Conservation (phyloP, 2,329 filamentous ascomycete species). For the Xylaria sp. region DNA sequence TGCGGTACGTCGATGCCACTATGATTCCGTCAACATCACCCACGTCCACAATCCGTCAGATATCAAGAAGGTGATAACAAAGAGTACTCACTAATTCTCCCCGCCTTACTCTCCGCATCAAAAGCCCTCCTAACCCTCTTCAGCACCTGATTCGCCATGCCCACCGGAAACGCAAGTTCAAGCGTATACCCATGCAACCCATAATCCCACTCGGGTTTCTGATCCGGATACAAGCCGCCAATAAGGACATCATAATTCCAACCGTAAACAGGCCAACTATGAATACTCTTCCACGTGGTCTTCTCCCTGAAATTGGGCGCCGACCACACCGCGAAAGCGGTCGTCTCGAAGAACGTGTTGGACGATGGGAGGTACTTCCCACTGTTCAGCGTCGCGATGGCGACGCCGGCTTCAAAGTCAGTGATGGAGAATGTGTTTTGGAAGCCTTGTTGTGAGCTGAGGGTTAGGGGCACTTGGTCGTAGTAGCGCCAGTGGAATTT, state of each 20-base stretch:
- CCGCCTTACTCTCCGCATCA: slow-evolving; percentile 37
- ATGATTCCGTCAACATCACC: slow-evolving; percentile 9
- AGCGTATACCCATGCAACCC: slow-evolving; percentile 44
- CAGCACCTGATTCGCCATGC: slow-evolving; percentile 44
- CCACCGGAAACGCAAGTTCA: slow-evolving; percentile 48
- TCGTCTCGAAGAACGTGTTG: slow-evolving; percentile 45
- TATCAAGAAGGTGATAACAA: no score
- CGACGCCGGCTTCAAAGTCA: slow-evolving; percentile 38
- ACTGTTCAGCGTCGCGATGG: slow-evolving; percentile 40
- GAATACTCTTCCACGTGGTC: slow-evolving; percentile 39
- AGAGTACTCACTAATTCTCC: slow-evolving; percentile 4
- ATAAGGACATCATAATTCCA: slow-evolving; percentile 52
- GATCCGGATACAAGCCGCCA: slow-evolving; percentile 44
- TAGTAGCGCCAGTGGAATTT: slow-evolving; percentile 52
- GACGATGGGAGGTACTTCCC: slow-evolving; percentile 43
- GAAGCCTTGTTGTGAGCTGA: slow-evolving; percentile 43
- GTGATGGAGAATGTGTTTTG: slow-evolving; percentile 49
- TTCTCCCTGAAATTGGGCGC: slow-evolving; percentile 49
- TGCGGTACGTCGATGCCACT: slow-evolving; percentile 48
- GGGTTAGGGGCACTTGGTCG: slow-evolving; percentile 38
- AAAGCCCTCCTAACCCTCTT: slow-evolving; percentile 44
- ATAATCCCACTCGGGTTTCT: slow-evolving; percentile 47
- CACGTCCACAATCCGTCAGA: no score
- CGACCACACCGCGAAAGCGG: slow-evolving; percentile 46
- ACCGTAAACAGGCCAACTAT: slow-evolving; percentile 46